Evolutionary conservation across 129 eudicot species (phyloP).

Genomic region (Saussurea involucrata): DNA sequence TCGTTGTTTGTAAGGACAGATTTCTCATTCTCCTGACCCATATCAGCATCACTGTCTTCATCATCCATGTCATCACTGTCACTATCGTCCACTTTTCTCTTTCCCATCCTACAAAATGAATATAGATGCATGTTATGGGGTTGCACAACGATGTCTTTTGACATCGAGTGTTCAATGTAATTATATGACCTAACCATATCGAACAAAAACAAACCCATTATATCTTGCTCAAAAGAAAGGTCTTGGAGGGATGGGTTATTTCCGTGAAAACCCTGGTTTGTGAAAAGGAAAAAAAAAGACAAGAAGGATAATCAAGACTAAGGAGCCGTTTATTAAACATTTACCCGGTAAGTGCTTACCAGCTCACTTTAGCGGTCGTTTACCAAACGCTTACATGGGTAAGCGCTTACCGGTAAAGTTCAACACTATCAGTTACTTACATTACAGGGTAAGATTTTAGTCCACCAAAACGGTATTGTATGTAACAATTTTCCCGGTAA

Average conservation of each 20-base stretch:
- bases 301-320: background rate
- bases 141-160: background rate
- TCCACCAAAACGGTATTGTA: too few relatives aligned
- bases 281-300: background rate
- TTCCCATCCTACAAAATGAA: slow-evolving; percentile 67
- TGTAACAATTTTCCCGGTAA: too few relatives aligned
- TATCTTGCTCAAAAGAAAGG: background rate
- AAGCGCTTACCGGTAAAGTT: too few relatives aligned
- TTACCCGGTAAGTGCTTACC: too few relatives aligned
- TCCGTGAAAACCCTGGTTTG: background rate
- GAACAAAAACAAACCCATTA: background rate
- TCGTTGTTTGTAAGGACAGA: slow-evolving; percentile 57
- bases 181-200: background rate
- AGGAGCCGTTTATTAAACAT: too few relatives aligned
- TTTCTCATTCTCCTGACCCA: slow-evolving; percentile 53
- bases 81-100: slow-evolving; percentile 76
- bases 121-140: background rate
- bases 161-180: background rate
- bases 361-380: too few relatives aligned
- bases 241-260: background rate
- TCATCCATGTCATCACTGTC: slow-evolving; percentile 71
- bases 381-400: too few relatives aligned
- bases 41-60: slow-evolving; percentile 52
- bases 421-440: too few relatives aligned
- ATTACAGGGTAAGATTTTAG: too few relatives aligned